phyloP scores from a whole-genome alignment of 371 early-diverging fungal genomes.

The Lichtheimia corymbifera region DNA sequence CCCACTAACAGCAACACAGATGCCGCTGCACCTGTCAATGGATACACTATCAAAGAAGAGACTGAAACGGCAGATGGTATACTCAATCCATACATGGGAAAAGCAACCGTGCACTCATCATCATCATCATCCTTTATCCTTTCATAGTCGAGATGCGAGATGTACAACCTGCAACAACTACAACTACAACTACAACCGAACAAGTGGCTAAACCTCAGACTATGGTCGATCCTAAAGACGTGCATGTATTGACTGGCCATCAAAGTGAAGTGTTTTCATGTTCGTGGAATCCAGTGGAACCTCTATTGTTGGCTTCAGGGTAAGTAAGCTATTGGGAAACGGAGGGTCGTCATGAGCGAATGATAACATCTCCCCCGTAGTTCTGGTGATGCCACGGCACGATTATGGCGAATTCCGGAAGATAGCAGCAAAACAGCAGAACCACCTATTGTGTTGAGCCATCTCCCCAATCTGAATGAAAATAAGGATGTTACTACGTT shows the following conservation, averaged over 20 bases:
- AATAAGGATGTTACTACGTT: slow-evolving; percentile 79
- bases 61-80: not conserved
- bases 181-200: slow-evolving; percentile 1
- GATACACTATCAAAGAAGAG: slow-evolving; percentile 22
- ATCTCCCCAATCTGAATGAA: slow-evolving; percentile 54
- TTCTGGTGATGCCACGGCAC: slow-evolving; percentile 85
- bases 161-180: slow-evolving; percentile 5
- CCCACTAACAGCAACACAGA: not conserved
- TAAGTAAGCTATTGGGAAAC: slow-evolving; percentile 18
- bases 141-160: slow-evolving; percentile 14
- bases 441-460: slow-evolving; percentile 60
- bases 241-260: slow-evolving; percentile 64
- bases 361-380: slow-evolving; percentile 27
- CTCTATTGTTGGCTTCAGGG: slow-evolving; percentile 83
- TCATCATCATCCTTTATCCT: not conserved
- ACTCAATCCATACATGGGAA: not conserved
- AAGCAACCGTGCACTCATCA: not conserved
- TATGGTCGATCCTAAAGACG: slow-evolving; percentile 32
- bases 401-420: slow-evolving; percentile 78
- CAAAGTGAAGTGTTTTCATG: slow-evolving; percentile 78
- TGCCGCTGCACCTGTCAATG: slow-evolving; percentile 7
- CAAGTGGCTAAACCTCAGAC: slow-evolving; percentile 11
- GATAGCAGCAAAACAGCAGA: slow-evolving; percentile 26
- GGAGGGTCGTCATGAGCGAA: not conserved
- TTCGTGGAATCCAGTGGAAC: slow-evolving; percentile 81